A percentile compares a stretch with the other conserved stretches of the same genome.
These are phyloP conservation scores for Mycena alexandri DNA, from an alignment of 768 basidiomycete species.

Conservation along the genomic window DNA sequence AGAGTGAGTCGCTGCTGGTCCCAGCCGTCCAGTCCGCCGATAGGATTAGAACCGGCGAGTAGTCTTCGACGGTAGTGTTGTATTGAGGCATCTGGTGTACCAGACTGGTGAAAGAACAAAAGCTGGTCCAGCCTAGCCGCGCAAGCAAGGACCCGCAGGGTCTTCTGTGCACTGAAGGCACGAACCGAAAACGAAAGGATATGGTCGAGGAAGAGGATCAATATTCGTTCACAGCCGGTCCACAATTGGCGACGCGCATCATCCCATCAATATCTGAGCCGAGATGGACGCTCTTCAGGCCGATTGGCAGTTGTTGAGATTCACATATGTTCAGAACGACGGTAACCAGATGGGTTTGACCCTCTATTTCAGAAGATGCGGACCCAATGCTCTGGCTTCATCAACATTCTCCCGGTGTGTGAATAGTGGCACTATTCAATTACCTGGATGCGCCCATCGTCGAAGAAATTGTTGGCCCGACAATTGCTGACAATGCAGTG, in stretches of 20 bases:
- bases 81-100: conserved; percentile 46
- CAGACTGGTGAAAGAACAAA: conserved; percentile 15
- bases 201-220: not conserved
- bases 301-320: too few relatives aligned
- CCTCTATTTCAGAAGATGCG: too few relatives aligned
- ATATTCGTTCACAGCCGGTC: too few relatives aligned
- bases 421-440: too few relatives aligned
- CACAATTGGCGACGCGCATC: not conserved
- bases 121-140: conserved; percentile 16
- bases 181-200: conserved; percentile 24
- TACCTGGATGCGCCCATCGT: too few relatives aligned
- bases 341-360: too few relatives aligned
- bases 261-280: not conserved
- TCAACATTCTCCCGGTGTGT: too few relatives aligned
- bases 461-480: too few relatives aligned
- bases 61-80: conserved; percentile 51
- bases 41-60: conserved; percentile 47
- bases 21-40: conserved; percentile 41
- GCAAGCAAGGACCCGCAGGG: conserved; percentile 36
- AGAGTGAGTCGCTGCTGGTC: conserved; percentile 34
- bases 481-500: too few relatives aligned
- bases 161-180: conserved; percentile 33
- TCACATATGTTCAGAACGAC: too few relatives aligned
- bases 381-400: not conserved
- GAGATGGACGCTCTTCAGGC: too few relatives aligned